Base-by-base conservation (phyloP, 176 grass and related monocot genomes). In the Miscanthus lutarioriparius region DNA sequence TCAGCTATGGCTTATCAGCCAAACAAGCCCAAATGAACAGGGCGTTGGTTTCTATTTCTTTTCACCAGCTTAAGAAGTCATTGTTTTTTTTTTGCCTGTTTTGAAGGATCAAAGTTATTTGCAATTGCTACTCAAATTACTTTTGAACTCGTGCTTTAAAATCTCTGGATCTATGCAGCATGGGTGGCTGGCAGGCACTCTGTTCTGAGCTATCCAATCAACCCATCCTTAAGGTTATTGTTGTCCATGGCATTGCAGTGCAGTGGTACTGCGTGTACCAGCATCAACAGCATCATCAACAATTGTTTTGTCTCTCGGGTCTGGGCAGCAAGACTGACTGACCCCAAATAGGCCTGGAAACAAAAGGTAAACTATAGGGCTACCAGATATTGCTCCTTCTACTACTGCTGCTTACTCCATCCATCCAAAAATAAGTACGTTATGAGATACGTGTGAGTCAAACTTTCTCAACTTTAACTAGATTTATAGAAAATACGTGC, bases 151-250 rank as follows among this genome's bases (percentile, higher is more conserved):
- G 10, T 75, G 49, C 26, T 80, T 66, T 58, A 71, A 65, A 72
- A 67, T 73, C 36, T 78, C 72, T 86, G 78, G 11, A 37, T 80
- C 39, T 79, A 49, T 81, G 65, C 65, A 11, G 83, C 88, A 82
- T 64, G 45, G 81, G 36, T 54, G 51, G n/a, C 4, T 78, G 56
- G 22, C 78, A 64, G 78, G 84, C 27, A 14, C 48, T 82, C 88
- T 89, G 87, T 43, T 63, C 70, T 63, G 82, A 89, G 62, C 82
- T 59, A 85, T 76, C 83, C 78, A 89, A 82, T 89, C 88, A 89
- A 75, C 48, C 78, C 47, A 74, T 82, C 78, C 72, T 82, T 82
- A 43, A 32, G 28, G 73, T 79, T 82, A 90, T 86, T 82, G 65
- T 72, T 82, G 83, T 86, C 78, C 73, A 67, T 81, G 79, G 38